Percentiles rank a stretch among this genome's conserved stretches.
These are phyloP conservation scores for Cochlearia excelsa DNA, from an alignment of 345 rosid genomes.

Conservation along the genomic window DNA sequence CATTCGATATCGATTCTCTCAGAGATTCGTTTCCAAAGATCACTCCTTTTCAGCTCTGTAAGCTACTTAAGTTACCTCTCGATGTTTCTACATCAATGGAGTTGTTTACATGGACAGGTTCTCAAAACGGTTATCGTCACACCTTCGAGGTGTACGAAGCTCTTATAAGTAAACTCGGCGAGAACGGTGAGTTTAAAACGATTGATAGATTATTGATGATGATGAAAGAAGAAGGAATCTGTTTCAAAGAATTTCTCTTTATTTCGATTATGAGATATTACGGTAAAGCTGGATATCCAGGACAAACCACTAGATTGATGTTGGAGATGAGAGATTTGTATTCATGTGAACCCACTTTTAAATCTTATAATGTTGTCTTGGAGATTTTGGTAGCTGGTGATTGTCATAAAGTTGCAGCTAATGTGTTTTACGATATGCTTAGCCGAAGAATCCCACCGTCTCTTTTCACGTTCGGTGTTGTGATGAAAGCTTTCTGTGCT, in stretches of 20 bases:
- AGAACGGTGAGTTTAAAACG: slow-evolving; percentile 50
- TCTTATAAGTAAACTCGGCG: slow-evolving; percentile 71
- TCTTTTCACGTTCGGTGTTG: slow-evolving; percentile 67
- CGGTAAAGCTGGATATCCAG: slow-evolving; percentile 64
- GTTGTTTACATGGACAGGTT: slow-evolving; percentile 60
- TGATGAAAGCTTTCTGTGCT: slow-evolving; percentile 70
- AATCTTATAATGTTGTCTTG: slow-evolving; percentile 69
- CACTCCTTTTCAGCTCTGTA: slow-evolving; percentile 59
- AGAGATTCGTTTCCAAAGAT: slow-evolving; percentile 45
- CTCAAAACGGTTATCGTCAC: slow-evolving; percentile 67
- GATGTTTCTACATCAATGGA: slow-evolving; percentile 61
- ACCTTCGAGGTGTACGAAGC: slow-evolving; percentile 56
- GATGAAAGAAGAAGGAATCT: slow-evolving; percentile 75
- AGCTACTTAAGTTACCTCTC: slow-evolving; percentile 62
- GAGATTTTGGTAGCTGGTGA: slow-evolving; percentile 52
- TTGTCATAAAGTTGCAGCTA: slow-evolving; percentile 62
- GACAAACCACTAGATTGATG: slow-evolving; percentile 71
- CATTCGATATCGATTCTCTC: slow-evolving; percentile 67
- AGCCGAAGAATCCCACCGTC: slow-evolving; percentile 60
- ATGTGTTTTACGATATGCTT: slow-evolving; percentile 85
- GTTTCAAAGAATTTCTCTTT: slow-evolving; percentile 65
- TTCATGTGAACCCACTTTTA: slow-evolving; percentile 60
- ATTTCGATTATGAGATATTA: slow-evolving; percentile 70
- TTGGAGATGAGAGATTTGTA: slow-evolving; percentile 65
- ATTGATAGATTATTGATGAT: slow-evolving; percentile 60